Evolutionary conservation across 2,329 filamentous ascomycete species (phyloP).

Genomic region (Colletotrichum graminicola): DNA sequence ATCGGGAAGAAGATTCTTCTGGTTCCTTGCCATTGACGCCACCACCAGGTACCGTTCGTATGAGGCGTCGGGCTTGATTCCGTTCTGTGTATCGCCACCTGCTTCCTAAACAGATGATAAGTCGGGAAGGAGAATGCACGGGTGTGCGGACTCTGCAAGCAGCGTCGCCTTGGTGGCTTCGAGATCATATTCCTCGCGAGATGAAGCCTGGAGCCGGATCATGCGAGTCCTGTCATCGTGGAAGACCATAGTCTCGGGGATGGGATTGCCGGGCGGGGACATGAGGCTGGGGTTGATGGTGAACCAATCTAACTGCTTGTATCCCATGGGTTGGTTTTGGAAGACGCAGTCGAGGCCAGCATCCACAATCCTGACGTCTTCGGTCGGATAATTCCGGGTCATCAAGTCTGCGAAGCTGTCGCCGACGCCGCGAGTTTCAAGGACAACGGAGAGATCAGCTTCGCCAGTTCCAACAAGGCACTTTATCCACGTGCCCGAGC

Average conservation of each 20-base stretch:
- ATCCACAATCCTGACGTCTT: neutral
- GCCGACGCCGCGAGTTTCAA: neutral
- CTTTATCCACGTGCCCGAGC: neutral
- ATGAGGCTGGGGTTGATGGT: neutral
- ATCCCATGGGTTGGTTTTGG: neutral
- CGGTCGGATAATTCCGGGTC: neutral
- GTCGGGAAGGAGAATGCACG: constrained; percentile 19
- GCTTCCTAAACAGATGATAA: neutral
- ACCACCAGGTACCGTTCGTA: constrained; percentile 14
- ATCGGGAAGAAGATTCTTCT: neutral
- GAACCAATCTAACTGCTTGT: neutral
- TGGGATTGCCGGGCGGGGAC: neutral
- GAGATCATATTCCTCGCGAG: constrained; percentile 2
- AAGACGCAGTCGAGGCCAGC: neutral
- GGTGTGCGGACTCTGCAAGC: neutral
- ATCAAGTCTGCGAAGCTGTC: neutral
- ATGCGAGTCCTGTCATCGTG: neutral
- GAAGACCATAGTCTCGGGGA: constrained; percentile 1
- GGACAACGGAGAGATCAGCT: neutral
- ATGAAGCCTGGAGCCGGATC: constrained; percentile 13
- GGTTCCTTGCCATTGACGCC: neutral
- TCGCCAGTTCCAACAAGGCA: neutral
- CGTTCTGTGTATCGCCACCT: neutral
- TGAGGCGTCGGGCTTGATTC: constrained; percentile 3
- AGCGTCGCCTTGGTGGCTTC: neutral